These are phyloP conservation scores for Coemansia sp. DNA, from an alignment of 192 early-diverging fungal genomes.

Conservation along the genomic window DNA sequence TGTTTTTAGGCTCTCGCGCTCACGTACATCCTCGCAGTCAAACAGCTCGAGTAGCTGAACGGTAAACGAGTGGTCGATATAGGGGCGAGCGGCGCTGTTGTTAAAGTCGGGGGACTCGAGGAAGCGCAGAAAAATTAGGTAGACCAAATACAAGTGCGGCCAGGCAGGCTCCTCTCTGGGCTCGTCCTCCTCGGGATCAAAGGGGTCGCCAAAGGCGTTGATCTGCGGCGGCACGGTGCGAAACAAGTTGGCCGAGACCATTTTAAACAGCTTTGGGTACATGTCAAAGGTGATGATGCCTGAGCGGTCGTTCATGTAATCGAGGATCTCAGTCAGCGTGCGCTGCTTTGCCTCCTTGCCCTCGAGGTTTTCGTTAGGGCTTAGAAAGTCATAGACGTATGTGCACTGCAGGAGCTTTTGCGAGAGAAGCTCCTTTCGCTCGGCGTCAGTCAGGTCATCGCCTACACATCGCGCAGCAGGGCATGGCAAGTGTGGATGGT, in stretches of 20 bases:
- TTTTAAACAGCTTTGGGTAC: slow-evolving; percentile 90
- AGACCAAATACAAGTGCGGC: slow-evolving; percentile 98
- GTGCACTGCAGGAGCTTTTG: slow-evolving; percentile 91
- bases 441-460: slow-evolving; percentile 74
- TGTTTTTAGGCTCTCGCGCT: slow-evolving; percentile 98
- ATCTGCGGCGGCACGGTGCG: slow-evolving; percentile 95
- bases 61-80: slow-evolving; percentile 91
- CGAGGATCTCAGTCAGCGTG: slow-evolving; percentile 86
- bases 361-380: slow-evolving; percentile 79
- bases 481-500: slow-evolving; percentile 8
- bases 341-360: slow-evolving; percentile 97
- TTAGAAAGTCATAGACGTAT: slow-evolving; percentile 95
- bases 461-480: slow-evolving; percentile 18
- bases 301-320: slow-evolving; percentile 88
- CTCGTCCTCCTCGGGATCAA: slow-evolving; percentile 99
- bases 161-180: slow-evolving; percentile 95
- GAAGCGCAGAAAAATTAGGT: slow-evolving; percentile 97
- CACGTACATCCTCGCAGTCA: slow-evolving; percentile 97
- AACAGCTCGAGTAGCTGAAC: slow-evolving; percentile 93
- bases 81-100: slow-evolving; percentile 92
- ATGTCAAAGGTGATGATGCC: slow-evolving; percentile 86
- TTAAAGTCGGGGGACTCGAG: slow-evolving; percentile 99
- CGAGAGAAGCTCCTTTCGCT: slow-evolving; percentile 85
- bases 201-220: slow-evolving; percentile 92
- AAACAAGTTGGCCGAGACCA: slow-evolving; percentile 96